Evolutionary conservation across 306 rosid genomes (phyloP), one percentile per base, ranked within the genome.

Genomic region (Rubus idaeus): DNA sequence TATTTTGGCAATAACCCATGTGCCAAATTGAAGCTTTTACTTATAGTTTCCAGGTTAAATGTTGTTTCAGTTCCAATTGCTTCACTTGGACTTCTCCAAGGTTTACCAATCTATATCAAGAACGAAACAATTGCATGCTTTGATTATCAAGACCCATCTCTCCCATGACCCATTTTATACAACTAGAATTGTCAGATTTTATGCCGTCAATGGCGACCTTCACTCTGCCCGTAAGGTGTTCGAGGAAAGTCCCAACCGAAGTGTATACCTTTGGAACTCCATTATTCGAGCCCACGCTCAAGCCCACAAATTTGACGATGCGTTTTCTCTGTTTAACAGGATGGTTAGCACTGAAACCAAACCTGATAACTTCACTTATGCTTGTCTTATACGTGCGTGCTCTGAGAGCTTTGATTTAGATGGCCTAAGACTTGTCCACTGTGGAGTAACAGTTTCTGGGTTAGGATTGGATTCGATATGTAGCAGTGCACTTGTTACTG

Each of bases 201-300:
- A 90, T 50, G 90, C 90, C 0, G 23, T 74, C 73, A 88, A 79
- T 76, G 79, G 78, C 9, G 84, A 85, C 67, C 79, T 89, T 16
- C 51, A 30, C 13, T 67, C 80, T 78, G 98, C 95, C 42, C 78
- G 87, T 76, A 80, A 77, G 4, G 68, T 92, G 88, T 94, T 94
- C 78, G 91, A 91, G 41, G 68, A 78, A 87, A 87, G 79, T 79
- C 77, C 92, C 65, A 68, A 35, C 61, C 88, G 79, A 82, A 92
- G 84, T 10, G 90, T 92, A 71, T 92, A 81, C 82, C 91, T 95
- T 13, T 92, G 96, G 96, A 95, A 95, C 63, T 88, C 98, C 64
- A 76, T 94, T 21, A 94, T 94, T 70, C 91, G 98, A 35, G 94
- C 95, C 65, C 84, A 84, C 10, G 96, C 98, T 0, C 81, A 67